Conservation (phyloP, 2,329 filamentous ascomycete genomes). For the Neoscytalidium dimidiatum region DNA sequence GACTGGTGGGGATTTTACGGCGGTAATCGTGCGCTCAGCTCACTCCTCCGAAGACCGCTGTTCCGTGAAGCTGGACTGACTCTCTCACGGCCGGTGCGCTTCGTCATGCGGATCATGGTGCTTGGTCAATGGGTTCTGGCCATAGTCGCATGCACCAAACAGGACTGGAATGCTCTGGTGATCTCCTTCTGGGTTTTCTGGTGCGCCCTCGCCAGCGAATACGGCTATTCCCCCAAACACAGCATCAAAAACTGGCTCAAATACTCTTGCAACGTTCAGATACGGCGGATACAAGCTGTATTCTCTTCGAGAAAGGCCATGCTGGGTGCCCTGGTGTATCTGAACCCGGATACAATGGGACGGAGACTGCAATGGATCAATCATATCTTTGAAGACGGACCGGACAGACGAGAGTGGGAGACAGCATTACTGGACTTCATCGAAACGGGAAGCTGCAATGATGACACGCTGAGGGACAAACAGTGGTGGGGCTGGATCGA, state of each 20-base stretch:
- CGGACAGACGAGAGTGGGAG: conserved; percentile 2
- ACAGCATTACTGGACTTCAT: conserved; percentile 2
- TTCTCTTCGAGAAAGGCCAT: conserved; percentile 4
- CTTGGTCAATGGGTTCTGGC: conserved; percentile 7
- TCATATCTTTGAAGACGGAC: conserved; percentile 1
- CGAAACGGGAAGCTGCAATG: conserved; percentile 11
- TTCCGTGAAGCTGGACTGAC: not conserved
- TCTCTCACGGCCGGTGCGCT: not conserved
- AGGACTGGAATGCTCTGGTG: conserved; percentile 9
- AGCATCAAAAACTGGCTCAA: conserved; percentile 1
- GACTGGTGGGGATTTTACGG: conserved; percentile 14
- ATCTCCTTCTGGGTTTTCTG: conserved; percentile 11
- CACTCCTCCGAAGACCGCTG: not conserved
- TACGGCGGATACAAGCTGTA: not conserved
- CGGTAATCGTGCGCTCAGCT: not conserved
- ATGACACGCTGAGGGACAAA: not conserved
- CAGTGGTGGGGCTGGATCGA: conserved; percentile 6
- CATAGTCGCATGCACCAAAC: not conserved
- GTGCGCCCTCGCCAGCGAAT: not conserved
- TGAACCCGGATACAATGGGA: conserved; percentile 1
- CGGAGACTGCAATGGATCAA: conserved; percentile 5
- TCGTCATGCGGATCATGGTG: not conserved
- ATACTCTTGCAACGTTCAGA: conserved; percentile 3
- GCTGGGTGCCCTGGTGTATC: conserved; percentile 4
- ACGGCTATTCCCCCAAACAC: not conserved